Conservation (phyloP, 768 basidiomycete species). For the Pholiota conissans region DNA sequence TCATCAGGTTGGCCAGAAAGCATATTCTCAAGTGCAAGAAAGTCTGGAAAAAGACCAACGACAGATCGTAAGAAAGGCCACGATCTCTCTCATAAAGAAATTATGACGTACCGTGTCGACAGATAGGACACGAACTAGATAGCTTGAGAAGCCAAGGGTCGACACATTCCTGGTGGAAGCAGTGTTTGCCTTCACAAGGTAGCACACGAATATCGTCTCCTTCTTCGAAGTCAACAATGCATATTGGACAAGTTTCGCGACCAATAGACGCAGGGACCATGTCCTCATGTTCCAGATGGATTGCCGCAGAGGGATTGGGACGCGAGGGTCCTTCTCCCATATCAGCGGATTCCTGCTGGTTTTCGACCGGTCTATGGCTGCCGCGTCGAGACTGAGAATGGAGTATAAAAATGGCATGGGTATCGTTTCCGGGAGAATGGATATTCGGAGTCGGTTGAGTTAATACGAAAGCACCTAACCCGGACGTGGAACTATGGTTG, state of each 20-base stretch:
- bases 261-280: conserved; percentile 68
- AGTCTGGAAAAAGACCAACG: conserved; percentile 47
- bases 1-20: conserved; percentile 33
- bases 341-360: conserved; percentile 3
- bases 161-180: conserved; percentile 88
- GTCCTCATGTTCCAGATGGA: conserved; percentile 29
- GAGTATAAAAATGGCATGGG: background rate
- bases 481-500: background rate
- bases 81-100: background rate
- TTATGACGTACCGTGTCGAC: conserved; percentile 73
- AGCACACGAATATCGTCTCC: conserved; percentile 90
- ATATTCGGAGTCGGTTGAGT: background rate
- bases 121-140: conserved; percentile 89
- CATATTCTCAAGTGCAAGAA: conserved; percentile 61
- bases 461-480: background rate
- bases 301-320: background rate
- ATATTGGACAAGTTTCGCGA: conserved; percentile 91
- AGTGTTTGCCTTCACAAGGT: conserved; percentile 89
- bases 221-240: conserved; percentile 91
- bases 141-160: conserved; percentile 93
- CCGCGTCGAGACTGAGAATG: conserved; percentile 1
- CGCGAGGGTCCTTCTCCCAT: conserved; percentile 20
- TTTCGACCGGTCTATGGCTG: background rate
- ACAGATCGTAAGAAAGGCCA: background rate
- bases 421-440: background rate